Evolutionary conservation across 2,329 filamentous ascomycete genomes (phyloP).

Genomic region (Rosellinia necatrix): DNA sequence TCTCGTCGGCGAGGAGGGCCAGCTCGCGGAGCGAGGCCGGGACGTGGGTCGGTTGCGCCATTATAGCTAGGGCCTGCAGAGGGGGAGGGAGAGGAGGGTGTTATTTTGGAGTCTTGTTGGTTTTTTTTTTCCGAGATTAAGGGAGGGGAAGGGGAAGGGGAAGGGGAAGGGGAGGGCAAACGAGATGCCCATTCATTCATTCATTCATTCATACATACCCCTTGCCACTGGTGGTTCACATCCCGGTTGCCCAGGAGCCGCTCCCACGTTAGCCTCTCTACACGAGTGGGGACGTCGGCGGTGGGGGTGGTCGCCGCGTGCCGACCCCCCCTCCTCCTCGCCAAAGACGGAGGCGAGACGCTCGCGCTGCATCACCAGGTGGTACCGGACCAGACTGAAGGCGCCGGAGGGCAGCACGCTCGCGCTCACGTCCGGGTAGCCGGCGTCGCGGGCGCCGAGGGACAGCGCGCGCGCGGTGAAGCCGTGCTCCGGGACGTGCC

Average conservation of each 20-base stretch:
- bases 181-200: no score
- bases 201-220: no score
- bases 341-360: conserved; percentile 56
- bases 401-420: conserved; percentile 79
- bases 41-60: conserved; percentile 83
- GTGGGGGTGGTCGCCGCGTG: conserved; percentile 32
- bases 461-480: conserved; percentile 77
- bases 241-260: conserved; percentile 74
- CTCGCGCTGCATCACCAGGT: conserved; percentile 70
- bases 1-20: conserved; percentile 83
- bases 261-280: conserved; percentile 75
- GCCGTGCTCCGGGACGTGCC: conserved; percentile 78
- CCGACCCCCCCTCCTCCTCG: conserved; percentile 24
- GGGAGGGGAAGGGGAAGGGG: no score
- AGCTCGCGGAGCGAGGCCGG: conserved; percentile 79
- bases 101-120: no score
- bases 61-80: conserved; percentile 78
- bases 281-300: conserved; percentile 61
- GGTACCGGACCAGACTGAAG: conserved; percentile 81
- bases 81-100: no score
- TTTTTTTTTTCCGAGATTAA: no score
- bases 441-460: conserved; percentile 79
- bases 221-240: conserved; percentile 81
- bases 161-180: no score
- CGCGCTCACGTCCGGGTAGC: conserved; percentile 84